phyloP scores from a whole-genome alignment of 441 rosid species.

The Theobroma grandiflorum region DNA sequence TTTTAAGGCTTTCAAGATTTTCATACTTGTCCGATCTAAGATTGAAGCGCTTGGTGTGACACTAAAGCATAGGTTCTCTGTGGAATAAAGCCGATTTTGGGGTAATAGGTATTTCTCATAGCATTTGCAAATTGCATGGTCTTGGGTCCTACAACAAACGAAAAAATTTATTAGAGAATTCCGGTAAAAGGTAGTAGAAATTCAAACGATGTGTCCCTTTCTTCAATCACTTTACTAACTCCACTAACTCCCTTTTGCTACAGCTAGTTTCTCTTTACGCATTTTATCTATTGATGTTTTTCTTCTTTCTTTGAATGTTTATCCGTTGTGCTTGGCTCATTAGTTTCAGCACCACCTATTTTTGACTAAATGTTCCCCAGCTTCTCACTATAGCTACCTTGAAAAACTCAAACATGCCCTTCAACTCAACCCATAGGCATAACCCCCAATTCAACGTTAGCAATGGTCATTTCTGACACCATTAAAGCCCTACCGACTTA shows the following conservation, averaged over 20 bases:
- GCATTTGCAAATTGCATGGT: not conserved
- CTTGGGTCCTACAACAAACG: slow-evolving; percentile 1
- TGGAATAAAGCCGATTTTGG: not conserved
- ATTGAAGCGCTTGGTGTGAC: not conserved
- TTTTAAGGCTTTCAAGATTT: no score
- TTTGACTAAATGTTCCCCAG: slow-evolving; percentile 24
- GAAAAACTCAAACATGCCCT: slow-evolving; percentile 8
- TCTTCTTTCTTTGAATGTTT: not conserved
- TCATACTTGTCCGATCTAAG: no score
- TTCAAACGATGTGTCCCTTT: not conserved
- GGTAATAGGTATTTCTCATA: not conserved
- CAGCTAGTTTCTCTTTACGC: not conserved
- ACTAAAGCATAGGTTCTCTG: not conserved
- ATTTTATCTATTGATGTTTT: not conserved
- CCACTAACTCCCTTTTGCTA: not conserved
- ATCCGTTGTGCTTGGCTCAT: slow-evolving; percentile 26
- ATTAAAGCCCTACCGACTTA: not conserved
- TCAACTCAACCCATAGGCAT: not conserved
- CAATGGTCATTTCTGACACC: not conserved
- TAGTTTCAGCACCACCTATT: slow-evolving; percentile 25
- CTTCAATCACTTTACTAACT: slow-evolving; percentile 6
- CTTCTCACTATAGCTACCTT: not conserved
- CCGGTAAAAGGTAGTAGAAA: not conserved
- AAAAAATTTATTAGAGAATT: not conserved
- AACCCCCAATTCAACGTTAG: not conserved